Percentiles rank a stretch among this genome's conserved stretches.
Evolutionary conservation across 1,284 basidiomycete species (phyloP).

Genomic region (Apiotrichum laibachii): DNA sequence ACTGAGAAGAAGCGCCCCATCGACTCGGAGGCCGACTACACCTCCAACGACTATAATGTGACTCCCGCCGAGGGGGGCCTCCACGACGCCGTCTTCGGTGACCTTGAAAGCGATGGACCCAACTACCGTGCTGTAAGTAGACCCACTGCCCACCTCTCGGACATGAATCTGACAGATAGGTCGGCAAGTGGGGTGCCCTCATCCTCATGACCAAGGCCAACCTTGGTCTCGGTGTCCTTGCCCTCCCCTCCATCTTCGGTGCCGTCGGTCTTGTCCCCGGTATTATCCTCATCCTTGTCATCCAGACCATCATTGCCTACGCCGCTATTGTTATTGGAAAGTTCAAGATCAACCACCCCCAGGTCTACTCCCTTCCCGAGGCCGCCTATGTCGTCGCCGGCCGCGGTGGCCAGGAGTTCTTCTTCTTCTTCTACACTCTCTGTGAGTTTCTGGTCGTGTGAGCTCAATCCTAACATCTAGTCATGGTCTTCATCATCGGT

Average conservation of each 20-base stretch:
- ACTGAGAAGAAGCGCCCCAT: neutral
- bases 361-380: conserved; percentile 31
- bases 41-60: neutral
- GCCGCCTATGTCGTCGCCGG: conserved; percentile 35
- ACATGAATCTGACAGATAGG: neutral
- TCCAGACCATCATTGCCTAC: conserved; percentile 38
- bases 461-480: conserved; percentile 1
- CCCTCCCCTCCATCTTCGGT: conserved; percentile 37
- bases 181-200: conserved; percentile 22
- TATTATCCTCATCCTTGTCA: conserved; percentile 30
- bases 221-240: conserved; percentile 42
- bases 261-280: conserved; percentile 39
- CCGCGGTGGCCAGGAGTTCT: conserved; percentile 9
- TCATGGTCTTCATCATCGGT: conserved; percentile 32
- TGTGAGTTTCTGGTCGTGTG: conserved; percentile 8
- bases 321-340: conserved; percentile 19
- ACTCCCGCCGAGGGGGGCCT: neutral
- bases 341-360: conserved; percentile 31
- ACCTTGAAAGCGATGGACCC: conserved; percentile 23
- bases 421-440: conserved; percentile 12
- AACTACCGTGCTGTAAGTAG: conserved; percentile 30
- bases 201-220: conserved; percentile 36
- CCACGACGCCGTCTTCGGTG: conserved; percentile 32
- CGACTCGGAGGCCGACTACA: neutral
- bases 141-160: neutral